Conservation (phyloP, 805 yeast genomes). For the Candida ovalis region DNA sequence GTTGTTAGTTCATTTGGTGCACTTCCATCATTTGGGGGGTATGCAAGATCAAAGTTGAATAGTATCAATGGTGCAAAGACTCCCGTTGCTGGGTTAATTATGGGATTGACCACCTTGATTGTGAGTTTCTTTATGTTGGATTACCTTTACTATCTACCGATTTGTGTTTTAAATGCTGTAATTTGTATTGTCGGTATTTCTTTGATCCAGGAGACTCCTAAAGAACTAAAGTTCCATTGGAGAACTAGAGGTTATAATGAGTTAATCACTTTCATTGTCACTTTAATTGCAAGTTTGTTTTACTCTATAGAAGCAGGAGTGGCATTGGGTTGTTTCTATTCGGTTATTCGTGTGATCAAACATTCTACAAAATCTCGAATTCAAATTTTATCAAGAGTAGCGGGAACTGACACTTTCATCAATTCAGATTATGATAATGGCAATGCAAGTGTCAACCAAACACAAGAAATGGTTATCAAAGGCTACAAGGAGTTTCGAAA, state of each 20-base stretch:
- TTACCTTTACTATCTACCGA: slow-evolving; percentile 69
- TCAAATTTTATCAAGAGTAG: slow-evolving; percentile 72
- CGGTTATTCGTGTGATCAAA: slow-evolving; percentile 72
- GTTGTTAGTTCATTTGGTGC: slow-evolving; percentile 59
- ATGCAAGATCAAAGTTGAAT: slow-evolving; percentile 88
- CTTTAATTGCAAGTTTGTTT: slow-evolving; percentile 58
- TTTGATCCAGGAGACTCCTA: slow-evolving; percentile 80
- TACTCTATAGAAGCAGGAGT: slow-evolving; percentile 89
- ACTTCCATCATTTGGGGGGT: slow-evolving; percentile 92
- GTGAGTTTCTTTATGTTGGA: slow-evolving; percentile 59
- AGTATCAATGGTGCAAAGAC: slow-evolving; percentile 85
- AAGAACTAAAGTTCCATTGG: slow-evolving; percentile 70
- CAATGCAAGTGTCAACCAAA: not conserved
- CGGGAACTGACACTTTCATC: slow-evolving; percentile 57
- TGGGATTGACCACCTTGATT: slow-evolving; percentile 72
- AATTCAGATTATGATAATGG: slow-evolving; percentile 59
- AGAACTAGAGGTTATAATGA: slow-evolving; percentile 74
- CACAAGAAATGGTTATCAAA: slow-evolving; percentile 16
- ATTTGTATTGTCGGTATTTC: slow-evolving; percentile 75
- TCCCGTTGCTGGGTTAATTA: slow-evolving; percentile 75
- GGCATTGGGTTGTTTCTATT: slow-evolving; percentile 78
- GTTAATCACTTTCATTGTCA: slow-evolving; percentile 60
- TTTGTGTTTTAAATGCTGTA: slow-evolving; percentile 74
- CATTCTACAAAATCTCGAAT: slow-evolving; percentile 81
- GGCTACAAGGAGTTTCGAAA: slow-evolving; percentile 27